Conservation (phyloP, 2,329 filamentous ascomycete genomes). For the Myriosclerotinia duriaeana region DNA sequence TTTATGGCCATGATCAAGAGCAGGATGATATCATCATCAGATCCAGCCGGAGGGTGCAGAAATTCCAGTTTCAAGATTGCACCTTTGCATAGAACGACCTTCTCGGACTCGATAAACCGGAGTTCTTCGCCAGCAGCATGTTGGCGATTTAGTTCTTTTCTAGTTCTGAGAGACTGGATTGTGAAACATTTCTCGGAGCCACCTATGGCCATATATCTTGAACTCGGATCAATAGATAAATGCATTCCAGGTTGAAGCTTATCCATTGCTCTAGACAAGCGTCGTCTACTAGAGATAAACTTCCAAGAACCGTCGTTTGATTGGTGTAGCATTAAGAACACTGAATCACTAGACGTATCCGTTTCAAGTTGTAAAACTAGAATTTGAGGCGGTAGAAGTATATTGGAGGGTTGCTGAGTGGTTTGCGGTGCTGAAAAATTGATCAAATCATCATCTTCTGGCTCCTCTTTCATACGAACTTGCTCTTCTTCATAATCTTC, state of each 20-base stretch:
- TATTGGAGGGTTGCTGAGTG: conserved; percentile 9
- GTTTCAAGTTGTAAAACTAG: conserved; percentile 71
- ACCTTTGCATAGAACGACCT: conserved; percentile 54
- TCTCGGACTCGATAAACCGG: conserved; percentile 55
- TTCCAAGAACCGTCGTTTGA: conserved; percentile 44
- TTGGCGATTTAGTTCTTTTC: conserved; percentile 51
- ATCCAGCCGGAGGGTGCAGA: conserved; percentile 66
- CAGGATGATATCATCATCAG: conserved; percentile 72
- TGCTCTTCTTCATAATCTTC: conserved; percentile 43
- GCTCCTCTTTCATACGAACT: conserved; percentile 42
- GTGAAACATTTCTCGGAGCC: conserved; percentile 70
- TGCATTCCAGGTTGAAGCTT: conserved; percentile 57
- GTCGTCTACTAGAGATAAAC: conserved; percentile 55
- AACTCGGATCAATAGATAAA: conserved; percentile 76
- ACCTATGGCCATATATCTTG: conserved; percentile 65
- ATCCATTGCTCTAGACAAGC: conserved; percentile 52
- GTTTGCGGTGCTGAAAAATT: neutral
- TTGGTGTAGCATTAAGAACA: conserved; percentile 71
- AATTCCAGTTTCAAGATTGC: conserved; percentile 88
- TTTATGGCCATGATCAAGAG: conserved; percentile 59
- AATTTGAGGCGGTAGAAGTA: conserved; percentile 70
- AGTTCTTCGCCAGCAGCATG: conserved; percentile 50
- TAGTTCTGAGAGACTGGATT: conserved; percentile 66
- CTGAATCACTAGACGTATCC: conserved; percentile 57
- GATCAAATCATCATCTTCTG: conserved; percentile 25